These are phyloP conservation scores for Monosporascus sp. DNA, from an alignment of 2,329 filamentous ascomycete genomes.

Conservation along the genomic window DNA sequence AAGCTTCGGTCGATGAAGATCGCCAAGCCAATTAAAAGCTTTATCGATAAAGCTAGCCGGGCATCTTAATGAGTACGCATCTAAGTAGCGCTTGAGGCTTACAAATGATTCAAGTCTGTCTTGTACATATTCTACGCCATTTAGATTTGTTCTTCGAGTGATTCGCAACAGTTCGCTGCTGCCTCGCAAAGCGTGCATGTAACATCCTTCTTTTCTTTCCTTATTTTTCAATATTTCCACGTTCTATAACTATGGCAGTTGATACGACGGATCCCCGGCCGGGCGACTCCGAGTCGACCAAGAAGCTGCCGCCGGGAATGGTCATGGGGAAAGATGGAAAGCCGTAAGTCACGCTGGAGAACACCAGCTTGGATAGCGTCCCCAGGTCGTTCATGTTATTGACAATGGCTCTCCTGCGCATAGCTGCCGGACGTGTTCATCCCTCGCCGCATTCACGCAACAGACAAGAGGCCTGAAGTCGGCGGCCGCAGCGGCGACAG, in stretches of 20 bases:
- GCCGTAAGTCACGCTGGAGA: slow-evolving; percentile 53
- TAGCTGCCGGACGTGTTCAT: slow-evolving; percentile 66
- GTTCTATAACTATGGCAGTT: slow-evolving; percentile 35
- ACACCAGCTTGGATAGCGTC: too few species aligned
- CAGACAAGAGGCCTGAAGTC: slow-evolving; percentile 41
- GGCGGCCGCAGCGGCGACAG: slow-evolving; percentile 9
- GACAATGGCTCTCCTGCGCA: background rate
- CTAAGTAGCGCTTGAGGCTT: background rate
- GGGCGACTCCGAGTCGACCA: slow-evolving; percentile 27
- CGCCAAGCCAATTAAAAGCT: slow-evolving; percentile 8
- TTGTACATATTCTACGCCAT: background rate
- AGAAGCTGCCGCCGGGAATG: slow-evolving; percentile 63
- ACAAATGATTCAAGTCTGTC: background rate
- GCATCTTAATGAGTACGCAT: background rate
- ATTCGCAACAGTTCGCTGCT: background rate
- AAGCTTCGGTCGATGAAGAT: background rate
- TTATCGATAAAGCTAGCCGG: slow-evolving; percentile 25
- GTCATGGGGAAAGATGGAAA: slow-evolving; percentile 78
- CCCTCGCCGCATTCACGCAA: slow-evolving; percentile 55
- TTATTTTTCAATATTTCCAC: slow-evolving; percentile 1
- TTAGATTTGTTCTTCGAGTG: background rate
- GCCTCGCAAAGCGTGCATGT: background rate
- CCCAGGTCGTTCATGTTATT: too few species aligned
- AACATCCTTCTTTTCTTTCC: slow-evolving; percentile 1
- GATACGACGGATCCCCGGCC: slow-evolving; percentile 28